These are phyloP conservation scores for Pogostemon cablin DNA, from an alignment of 257 asterid genomes.

Conservation along the genomic window DNA sequence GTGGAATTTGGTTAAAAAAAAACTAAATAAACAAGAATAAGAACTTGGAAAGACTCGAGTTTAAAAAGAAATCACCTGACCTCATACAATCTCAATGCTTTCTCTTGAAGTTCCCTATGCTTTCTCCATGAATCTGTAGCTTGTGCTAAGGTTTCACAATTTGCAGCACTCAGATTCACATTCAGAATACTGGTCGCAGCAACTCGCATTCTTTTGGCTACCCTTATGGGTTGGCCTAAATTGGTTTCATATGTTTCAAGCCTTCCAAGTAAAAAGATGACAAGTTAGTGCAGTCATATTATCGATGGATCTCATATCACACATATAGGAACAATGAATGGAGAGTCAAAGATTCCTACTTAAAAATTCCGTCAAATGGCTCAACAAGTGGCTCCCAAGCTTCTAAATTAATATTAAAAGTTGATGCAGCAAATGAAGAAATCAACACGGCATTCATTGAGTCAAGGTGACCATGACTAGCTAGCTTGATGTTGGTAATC, in stretches of 20 bases:
- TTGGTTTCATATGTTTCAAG: conserved; percentile 85
- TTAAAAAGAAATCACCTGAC: conserved; percentile 38
- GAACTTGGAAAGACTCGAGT: conserved; percentile 21
- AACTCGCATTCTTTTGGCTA: conserved; percentile 80
- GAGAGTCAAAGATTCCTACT: conserved; percentile 50
- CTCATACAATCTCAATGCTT: conserved; percentile 74
- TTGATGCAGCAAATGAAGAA: conserved; percentile 92
- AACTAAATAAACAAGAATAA: conserved; percentile 25
- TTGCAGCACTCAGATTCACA: conserved; percentile 86
- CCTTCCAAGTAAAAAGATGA: conserved; percentile 53
- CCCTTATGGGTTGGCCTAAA: conserved; percentile 56
- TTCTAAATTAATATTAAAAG: conserved; percentile 83
- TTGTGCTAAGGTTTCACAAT: conserved; percentile 74
- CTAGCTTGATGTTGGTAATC: conserved; percentile 88
- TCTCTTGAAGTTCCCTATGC: conserved; percentile 91
- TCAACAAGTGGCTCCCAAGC: conserved; percentile 99
- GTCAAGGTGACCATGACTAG: conserved; percentile 88
- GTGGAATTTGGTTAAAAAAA: conserved; percentile 37
- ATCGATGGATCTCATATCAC: conserved; percentile 22
- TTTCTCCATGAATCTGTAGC: conserved; percentile 83
- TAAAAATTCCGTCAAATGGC: conserved; percentile 97
- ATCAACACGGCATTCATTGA: conserved; percentile 89
- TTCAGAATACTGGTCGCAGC: conserved; percentile 87
- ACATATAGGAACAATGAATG: conserved; percentile 15
- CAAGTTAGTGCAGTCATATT: conserved; percentile 31